Evolutionary conservation across 2,329 filamentous ascomycete species (phyloP), one percentile per base, ranked within the genome.

Genomic region (Cadophora luteo-olivacea): DNA sequence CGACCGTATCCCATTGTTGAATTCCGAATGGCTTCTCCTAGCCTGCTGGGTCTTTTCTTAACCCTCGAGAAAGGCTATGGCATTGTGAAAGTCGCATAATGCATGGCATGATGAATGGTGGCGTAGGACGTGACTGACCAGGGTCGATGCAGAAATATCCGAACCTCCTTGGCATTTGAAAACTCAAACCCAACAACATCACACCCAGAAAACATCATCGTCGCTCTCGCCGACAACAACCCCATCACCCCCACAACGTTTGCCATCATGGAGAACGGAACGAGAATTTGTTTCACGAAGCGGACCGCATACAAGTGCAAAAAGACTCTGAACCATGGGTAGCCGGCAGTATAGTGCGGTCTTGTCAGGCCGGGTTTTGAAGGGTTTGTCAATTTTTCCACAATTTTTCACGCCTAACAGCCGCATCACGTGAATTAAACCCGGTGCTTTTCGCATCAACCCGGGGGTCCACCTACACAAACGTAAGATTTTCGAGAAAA

Each of bases 401-500:
- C 45, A 48, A 48, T n/a, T 48, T 48, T 48, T 48, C 45, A 24
- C 24, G 45, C 7, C 58, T 61, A 62, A 45, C 22, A 49, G 61
- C 55, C 55, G 48, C 54, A 36, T 65, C 62, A 68, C 61, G 61
- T 67, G 66, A 52, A 8, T 25, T 61, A 29, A 57, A 55, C 55
- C 38, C 24, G 29, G 16, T 32, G 22, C 22, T n/a, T 32, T 38
- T 38, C 48, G 48, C 32, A 51, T 36, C 45, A 54, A 58, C 38
- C n/a, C 38, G 11, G 66, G 36, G 33, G 33, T 41, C 38, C 38
- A 41, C 38, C 38, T 65, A 60, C 64, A 64, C 67, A 63, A 41
- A 64, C 45, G 67, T 63, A 66, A 63, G 64, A 69, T 64, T 66
- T 69, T 66, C 48, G 16, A 38, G 61, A 60, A 63, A 66, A 58